phyloP scores from a whole-genome alignment of 1,284 basidiomycete species.

The Ganoderma lucidum region DNA sequence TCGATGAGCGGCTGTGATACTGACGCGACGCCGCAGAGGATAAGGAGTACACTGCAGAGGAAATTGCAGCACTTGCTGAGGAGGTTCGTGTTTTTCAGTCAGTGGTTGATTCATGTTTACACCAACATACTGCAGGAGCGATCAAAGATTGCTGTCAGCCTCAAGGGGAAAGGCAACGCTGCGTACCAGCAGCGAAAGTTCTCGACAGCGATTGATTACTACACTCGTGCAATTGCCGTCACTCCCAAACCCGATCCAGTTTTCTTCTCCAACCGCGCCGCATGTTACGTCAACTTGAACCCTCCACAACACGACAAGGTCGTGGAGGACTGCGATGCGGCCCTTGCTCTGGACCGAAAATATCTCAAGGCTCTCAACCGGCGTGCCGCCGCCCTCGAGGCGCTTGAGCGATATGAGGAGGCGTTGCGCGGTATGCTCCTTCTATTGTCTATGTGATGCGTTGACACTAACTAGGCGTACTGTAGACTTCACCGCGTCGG shows the following conservation, averaged over 20 bases:
- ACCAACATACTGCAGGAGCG: constrained; percentile 64
- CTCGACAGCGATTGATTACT: constrained; percentile 80
- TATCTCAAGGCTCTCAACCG: constrained; percentile 98
- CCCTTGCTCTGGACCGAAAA: constrained; percentile 83
- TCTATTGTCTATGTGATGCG: not conserved
- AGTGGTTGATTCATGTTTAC: not conserved
- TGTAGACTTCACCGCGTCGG: constrained; percentile 93
- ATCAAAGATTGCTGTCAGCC: constrained; percentile 74
- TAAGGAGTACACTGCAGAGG: constrained; percentile 54
- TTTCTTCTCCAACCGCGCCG: constrained; percentile 97
- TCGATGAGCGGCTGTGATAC: not conserved
- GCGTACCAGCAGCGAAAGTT: constrained; percentile 88
- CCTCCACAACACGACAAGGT: constrained; percentile 87
- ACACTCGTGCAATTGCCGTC: constrained; percentile 91
- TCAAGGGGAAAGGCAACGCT: constrained; percentile 92
- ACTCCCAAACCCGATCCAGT: constrained; percentile 90
- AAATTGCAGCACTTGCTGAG: constrained; percentile 63
- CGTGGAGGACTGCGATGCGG: constrained; percentile 91
- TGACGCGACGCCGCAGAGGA: constrained; percentile 27
- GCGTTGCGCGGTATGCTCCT: constrained; percentile 76
- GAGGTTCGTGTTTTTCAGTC: constrained; percentile 51
- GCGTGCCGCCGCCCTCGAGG: constrained; percentile 88
- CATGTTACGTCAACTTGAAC: constrained; percentile 94
- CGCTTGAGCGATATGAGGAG: constrained; percentile 78
- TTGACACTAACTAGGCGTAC: constrained; percentile 3